These are phyloP conservation scores for Flammula alnicola DNA, from an alignment of 1,284 basidiomycete species.

Conservation along the genomic window DNA sequence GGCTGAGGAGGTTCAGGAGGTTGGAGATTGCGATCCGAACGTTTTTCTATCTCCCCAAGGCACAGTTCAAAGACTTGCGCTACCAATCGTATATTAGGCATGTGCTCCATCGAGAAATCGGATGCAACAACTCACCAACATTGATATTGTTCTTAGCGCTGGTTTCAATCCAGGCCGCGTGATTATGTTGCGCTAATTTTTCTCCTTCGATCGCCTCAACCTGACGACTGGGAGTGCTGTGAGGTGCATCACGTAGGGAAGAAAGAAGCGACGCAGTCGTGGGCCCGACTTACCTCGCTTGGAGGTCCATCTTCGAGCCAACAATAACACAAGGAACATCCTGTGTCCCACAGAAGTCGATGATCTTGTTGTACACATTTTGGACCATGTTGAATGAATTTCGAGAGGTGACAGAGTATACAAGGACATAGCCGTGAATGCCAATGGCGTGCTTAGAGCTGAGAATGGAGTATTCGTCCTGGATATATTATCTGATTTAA, in stretches of 20 bases:
- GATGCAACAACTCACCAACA: conserved; percentile 68
- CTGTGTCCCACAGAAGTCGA: conserved; percentile 89
- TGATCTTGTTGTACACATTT: conserved; percentile 95
- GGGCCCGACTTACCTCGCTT: conserved; percentile 58
- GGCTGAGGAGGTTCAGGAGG: conserved; percentile 9
- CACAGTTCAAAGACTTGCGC: conserved; percentile 89
- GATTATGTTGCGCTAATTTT: conserved; percentile 73
- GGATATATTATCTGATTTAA: conserved; percentile 13
- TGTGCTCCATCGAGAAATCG: neutral
- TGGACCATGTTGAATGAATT: conserved; percentile 96
- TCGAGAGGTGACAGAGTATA: conserved; percentile 92
- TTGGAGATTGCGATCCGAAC: conserved; percentile 38
- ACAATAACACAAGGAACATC: conserved; percentile 95
- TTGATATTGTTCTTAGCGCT: conserved; percentile 89
- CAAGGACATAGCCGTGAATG: conserved; percentile 58
- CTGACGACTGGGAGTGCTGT: conserved; percentile 57
- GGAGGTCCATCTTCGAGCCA: conserved; percentile 91
- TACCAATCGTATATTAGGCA: conserved; percentile 34
- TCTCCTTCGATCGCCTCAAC: conserved; percentile 79
- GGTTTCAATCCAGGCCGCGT: conserved; percentile 85
- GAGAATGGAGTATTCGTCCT: conserved; percentile 56
- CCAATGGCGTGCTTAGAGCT: conserved; percentile 53
- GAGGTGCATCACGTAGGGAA: neutral
- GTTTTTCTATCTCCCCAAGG: conserved; percentile 84
- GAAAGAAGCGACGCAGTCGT: neutral